Evolutionary conservation across 768 basidiomycete genomes (phyloP).

Genomic region (Trametes coccinea): DNA sequence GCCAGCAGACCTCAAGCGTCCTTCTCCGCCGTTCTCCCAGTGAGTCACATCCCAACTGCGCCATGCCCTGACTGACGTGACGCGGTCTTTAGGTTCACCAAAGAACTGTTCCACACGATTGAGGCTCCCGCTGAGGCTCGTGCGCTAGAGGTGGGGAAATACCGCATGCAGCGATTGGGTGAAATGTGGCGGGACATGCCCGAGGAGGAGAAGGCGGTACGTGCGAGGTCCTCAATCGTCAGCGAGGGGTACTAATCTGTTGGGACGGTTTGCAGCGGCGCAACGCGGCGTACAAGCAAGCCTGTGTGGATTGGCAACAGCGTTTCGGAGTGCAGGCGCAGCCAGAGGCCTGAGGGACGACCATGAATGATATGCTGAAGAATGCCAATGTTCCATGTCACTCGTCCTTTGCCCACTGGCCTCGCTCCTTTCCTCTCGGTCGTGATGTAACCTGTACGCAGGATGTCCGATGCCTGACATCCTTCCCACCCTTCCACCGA

Average conservation of each 20-base stretch:
- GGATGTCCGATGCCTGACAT: too few relatives aligned
- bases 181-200: neutral
- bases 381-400: too few relatives aligned
- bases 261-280: neutral
- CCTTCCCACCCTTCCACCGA: neutral
- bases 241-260: too few relatives aligned
- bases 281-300: too few relatives aligned
- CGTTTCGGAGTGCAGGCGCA: too few relatives aligned
- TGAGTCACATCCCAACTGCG: neutral
- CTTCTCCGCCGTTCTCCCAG: neutral
- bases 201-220: slow-evolving; percentile 14
- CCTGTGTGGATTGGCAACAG: too few relatives aligned
- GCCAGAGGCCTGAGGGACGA: too few relatives aligned
- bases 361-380: too few relatives aligned
- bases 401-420: too few relatives aligned
- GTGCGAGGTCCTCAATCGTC: neutral
- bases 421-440: too few relatives aligned
- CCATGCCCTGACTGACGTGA: neutral
- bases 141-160: neutral
- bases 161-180: neutral
- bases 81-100: neutral
- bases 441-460: too few relatives aligned
- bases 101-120: neutral
- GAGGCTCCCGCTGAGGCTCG: neutral
- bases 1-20: neutral